Conservation (phyloP, 2,329 filamentous ascomycete species). For the Emergomyces orientalis region DNA sequence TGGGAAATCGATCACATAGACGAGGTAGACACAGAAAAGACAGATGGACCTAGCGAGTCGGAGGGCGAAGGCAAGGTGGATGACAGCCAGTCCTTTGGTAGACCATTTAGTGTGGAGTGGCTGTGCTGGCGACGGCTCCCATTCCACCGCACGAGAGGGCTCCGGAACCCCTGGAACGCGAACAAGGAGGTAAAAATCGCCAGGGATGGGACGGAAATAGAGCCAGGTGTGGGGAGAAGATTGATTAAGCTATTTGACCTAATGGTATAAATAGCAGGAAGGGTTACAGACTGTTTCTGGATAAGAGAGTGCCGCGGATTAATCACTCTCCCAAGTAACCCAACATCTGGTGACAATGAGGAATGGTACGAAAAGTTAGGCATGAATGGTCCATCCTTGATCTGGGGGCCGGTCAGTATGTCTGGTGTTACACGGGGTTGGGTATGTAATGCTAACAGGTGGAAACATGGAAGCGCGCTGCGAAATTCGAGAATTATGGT, state of each 20-base stretch:
- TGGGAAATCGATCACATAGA: slow-evolving; percentile 66
- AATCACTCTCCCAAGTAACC: too few species aligned
- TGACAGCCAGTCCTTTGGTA: slow-evolving; percentile 66
- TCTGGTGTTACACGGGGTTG: too few species aligned
- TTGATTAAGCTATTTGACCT: slow-evolving; percentile 71
- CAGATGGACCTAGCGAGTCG: slow-evolving; percentile 16
- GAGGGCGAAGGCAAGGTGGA: slow-evolving; percentile 42
- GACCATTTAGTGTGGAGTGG: slow-evolving; percentile 88
- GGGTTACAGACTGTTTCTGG: background rate
- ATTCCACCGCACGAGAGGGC: slow-evolving; percentile 77
- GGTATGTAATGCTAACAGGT: too few species aligned
- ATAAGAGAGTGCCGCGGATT: background rate
- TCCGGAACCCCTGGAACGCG: slow-evolving; percentile 90
- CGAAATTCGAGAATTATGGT: too few species aligned
- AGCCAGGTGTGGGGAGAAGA: slow-evolving; percentile 67
- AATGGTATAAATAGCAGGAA: background rate
- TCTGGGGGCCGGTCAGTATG: too few species aligned
- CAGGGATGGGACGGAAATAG: slow-evolving; percentile 84
- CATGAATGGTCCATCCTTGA: background rate
- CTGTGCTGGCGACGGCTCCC: slow-evolving; percentile 71
- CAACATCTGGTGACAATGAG: background rate
- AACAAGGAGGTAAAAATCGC: slow-evolving; percentile 95
- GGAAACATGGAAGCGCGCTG: too few species aligned
- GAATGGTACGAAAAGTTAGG: background rate
- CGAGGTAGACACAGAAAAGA: slow-evolving; percentile 24